These are phyloP conservation scores for Zizania latifolia DNA, from an alignment of 176 grass and related monocot genomes.

Conservation along the genomic window DNA sequence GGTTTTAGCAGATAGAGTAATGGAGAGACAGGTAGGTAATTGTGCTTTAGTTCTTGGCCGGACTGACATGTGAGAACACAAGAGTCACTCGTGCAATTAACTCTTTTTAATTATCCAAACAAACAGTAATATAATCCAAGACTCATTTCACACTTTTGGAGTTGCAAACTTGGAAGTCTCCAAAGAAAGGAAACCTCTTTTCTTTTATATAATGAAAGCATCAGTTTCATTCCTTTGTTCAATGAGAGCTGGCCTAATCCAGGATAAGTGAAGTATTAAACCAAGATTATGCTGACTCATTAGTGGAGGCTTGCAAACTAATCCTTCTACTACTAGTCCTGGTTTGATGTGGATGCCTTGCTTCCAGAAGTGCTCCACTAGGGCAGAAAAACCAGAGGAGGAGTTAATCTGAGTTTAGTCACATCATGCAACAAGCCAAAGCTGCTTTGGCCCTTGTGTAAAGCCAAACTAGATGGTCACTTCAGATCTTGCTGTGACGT, in stretches of 20 bases:
- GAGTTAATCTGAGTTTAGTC: conserved; percentile 32
- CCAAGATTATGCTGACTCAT: conserved; percentile 26
- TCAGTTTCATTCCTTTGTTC: conserved; percentile 10
- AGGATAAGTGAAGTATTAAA: conserved; percentile 19
- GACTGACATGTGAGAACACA: not conserved
- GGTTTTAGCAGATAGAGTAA: too few species aligned
- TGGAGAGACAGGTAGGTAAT: too few species aligned
- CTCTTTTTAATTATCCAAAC: too few species aligned
- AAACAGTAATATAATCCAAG: not conserved
- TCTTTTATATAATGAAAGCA: not conserved
- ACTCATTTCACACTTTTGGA: not conserved
- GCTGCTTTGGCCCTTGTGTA: conserved; percentile 23
- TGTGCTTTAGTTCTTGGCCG: conserved; percentile 16
- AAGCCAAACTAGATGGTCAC: conserved; percentile 42
- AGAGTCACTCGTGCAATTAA: too few species aligned
- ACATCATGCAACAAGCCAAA: conserved; percentile 34
- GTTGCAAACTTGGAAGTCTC: not conserved
- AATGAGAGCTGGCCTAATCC: conserved; percentile 25
- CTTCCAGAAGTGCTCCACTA: conserved; percentile 50
- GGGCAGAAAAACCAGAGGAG: conserved; percentile 25
- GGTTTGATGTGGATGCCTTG: conserved; percentile 25
- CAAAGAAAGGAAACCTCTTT: not conserved
- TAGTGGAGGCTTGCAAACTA: conserved; percentile 54
- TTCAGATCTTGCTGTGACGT: conserved; percentile 20
- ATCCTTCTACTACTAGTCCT: conserved; percentile 22